phyloP scores from a whole-genome alignment of 2,329 filamentous ascomycete species.

The Fusarium cicatricum region DNA sequence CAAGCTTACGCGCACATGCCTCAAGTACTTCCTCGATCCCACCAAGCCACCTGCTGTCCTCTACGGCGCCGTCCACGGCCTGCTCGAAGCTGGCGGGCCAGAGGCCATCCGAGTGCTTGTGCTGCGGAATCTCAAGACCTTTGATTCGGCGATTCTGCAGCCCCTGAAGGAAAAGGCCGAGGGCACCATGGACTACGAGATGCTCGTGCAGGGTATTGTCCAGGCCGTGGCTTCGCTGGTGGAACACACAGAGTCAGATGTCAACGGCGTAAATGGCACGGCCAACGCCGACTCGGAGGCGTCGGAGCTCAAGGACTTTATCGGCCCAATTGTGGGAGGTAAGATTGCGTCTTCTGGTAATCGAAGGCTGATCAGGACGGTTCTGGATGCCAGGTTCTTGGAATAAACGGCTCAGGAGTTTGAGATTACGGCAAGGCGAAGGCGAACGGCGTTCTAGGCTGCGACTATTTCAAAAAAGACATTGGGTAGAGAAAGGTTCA shows the following conservation, averaged over 20 bases:
- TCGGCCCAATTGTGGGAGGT: constrained; percentile 63
- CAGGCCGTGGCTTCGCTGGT: constrained; percentile 60
- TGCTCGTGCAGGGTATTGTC: constrained; percentile 64
- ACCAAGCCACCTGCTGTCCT: constrained; percentile 83
- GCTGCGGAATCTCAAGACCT: constrained; percentile 63
- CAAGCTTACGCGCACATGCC: constrained; percentile 88
- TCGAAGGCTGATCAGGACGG: constrained; percentile 56
- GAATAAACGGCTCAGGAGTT: constrained; percentile 46
- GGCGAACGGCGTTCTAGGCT: constrained; percentile 42
- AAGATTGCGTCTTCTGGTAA: constrained; percentile 57
- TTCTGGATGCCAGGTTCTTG: constrained; percentile 64
- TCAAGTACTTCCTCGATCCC: constrained; percentile 91
- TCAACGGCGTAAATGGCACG: constrained; percentile 53
- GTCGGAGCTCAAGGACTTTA: constrained; percentile 60
- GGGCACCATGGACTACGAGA: constrained; percentile 60
- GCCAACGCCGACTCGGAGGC: constrained; percentile 48
- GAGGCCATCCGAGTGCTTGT: constrained; percentile 66
- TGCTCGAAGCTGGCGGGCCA: constrained; percentile 77
- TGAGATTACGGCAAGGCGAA: constrained; percentile 16
- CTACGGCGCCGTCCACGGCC: constrained; percentile 85
- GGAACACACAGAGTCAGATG: constrained; percentile 44
- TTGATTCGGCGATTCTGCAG: constrained; percentile 62
- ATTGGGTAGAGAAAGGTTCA: constrained; percentile 23
- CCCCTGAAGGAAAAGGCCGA: constrained; percentile 62
- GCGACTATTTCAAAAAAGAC: constrained; percentile 19